Conservation (phyloP, 768 basidiomycete genomes). For the Cubamyces lactineus region DNA sequence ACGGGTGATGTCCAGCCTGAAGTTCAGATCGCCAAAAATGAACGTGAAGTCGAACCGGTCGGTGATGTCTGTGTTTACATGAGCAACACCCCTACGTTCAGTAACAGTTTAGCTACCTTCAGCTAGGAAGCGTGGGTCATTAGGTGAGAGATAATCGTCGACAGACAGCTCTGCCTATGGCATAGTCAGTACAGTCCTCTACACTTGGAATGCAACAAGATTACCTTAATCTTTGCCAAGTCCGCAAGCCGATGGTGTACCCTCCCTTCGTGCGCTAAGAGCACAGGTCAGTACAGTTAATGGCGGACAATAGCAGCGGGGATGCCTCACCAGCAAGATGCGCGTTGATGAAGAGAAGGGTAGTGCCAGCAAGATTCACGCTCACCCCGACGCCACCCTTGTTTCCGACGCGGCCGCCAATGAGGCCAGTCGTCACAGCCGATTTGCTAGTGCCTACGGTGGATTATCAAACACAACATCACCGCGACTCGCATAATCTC, state of each 20-base stretch:
- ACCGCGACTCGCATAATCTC: conserved; percentile 6
- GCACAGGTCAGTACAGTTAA: not conserved
- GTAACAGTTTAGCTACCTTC: conserved; percentile 15
- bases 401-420: conserved; percentile 90
- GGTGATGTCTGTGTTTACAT: conserved; percentile 60
- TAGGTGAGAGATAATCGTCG: conserved; percentile 69
- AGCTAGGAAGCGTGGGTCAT: conserved; percentile 66
- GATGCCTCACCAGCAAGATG: conserved; percentile 75
- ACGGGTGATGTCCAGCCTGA: conserved; percentile 85
- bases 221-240: conserved; percentile 84
- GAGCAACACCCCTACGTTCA: not conserved
- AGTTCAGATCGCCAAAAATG: conserved; percentile 90
- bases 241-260: conserved; percentile 83
- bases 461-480: conserved; percentile 4
- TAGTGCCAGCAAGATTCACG: conserved; percentile 78
- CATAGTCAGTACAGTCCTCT: not conserved
- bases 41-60: conserved; percentile 91
- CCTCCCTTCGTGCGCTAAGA: conserved; percentile 73
- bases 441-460: conserved; percentile 71
- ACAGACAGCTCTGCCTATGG: conserved; percentile 71
- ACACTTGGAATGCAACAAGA: not conserved
- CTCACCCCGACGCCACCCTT: conserved; percentile 94
- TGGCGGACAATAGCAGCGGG: not conserved
- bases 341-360: conserved; percentile 87
- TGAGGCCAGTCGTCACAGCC: conserved; percentile 85